phyloP scores from a whole-genome alignment of 352 stramenopile species.

The Globisporangium viniferum region DNA sequence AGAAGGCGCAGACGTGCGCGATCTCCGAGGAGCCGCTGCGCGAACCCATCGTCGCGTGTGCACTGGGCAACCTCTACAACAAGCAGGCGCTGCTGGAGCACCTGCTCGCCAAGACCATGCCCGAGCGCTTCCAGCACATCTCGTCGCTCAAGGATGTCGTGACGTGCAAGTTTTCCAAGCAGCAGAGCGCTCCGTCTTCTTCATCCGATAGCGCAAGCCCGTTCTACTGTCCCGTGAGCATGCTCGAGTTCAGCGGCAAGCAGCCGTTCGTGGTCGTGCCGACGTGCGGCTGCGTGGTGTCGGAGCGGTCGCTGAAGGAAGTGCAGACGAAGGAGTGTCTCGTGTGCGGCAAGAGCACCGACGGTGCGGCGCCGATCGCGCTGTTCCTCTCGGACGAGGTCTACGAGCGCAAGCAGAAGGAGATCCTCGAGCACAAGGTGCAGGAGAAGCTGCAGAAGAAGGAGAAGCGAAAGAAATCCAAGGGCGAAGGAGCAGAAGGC shows the following conservation, averaged over 20 bases:
- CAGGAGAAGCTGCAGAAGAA: slow-evolving; percentile 47
- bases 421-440: slow-evolving; percentile 44
- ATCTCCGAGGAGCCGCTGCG: slow-evolving; percentile 77
- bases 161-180: slow-evolving; percentile 51
- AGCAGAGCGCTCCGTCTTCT: neutral
- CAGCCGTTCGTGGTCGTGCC: slow-evolving; percentile 83
- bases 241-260: slow-evolving; percentile 85
- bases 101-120: slow-evolving; percentile 77
- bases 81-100: slow-evolving; percentile 87
- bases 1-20: slow-evolving; percentile 73
- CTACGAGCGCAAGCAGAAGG: slow-evolving; percentile 44
- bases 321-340: slow-evolving; percentile 72
- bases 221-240: slow-evolving; percentile 81
- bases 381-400: slow-evolving; percentile 62
- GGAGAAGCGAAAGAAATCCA: slow-evolving; percentile 48
- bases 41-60: slow-evolving; percentile 85
- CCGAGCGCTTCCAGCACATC: slow-evolving; percentile 74
- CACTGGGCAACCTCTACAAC: slow-evolving; percentile 91
- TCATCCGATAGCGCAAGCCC: neutral
- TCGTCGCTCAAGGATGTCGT: slow-evolving; percentile 87
- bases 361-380: slow-evolving; percentile 50
- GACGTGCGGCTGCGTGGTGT: slow-evolving; percentile 86
- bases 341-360: slow-evolving; percentile 53
- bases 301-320: slow-evolving; percentile 84
- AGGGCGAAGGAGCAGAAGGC: neutral